Conservation (phyloP, 2,329 filamentous ascomycete genomes). For the Incumbomyces lentus region DNA sequence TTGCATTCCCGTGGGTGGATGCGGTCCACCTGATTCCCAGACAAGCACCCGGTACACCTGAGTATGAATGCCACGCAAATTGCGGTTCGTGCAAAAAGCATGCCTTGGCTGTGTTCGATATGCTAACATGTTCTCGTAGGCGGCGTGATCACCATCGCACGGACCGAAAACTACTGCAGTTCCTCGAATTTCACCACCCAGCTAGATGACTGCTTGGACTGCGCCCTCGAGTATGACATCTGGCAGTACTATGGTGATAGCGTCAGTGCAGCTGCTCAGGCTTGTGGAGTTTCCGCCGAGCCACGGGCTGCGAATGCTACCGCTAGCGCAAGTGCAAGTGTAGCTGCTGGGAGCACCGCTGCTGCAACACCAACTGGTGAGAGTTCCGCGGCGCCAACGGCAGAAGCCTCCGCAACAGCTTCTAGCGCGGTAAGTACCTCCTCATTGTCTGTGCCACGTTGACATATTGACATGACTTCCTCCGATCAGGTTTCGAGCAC, state of each 20-base stretch:
- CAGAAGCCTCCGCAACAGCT: background rate
- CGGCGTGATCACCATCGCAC: constrained; percentile 21
- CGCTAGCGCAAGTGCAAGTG: background rate
- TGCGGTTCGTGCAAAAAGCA: constrained; percentile 22
- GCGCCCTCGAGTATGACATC: constrained; percentile 34
- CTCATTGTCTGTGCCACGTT: no score
- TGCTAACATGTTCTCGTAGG: constrained; percentile 13
- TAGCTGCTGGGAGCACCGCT: no score
- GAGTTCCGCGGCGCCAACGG: background rate
- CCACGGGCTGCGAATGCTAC: constrained; percentile 12
- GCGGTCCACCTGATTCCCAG: constrained; percentile 10
- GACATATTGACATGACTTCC: no score
- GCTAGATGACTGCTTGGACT: constrained; percentile 30
- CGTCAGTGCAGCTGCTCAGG: constrained; percentile 29
- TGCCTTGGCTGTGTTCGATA: background rate
- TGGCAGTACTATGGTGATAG: constrained; percentile 35
- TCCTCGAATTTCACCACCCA: constrained; percentile 22
- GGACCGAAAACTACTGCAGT: constrained; percentile 22
- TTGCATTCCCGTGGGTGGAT: constrained; percentile 10
- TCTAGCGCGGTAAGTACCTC: no score
- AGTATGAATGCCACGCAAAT: constrained; percentile 28
- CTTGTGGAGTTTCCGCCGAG: constrained; percentile 17
- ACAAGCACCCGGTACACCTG: constrained; percentile 22
- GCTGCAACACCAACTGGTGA: background rate
- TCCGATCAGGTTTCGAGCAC: no score